Conservation (phyloP, 2,329 filamentous ascomycete genomes). For the Colletotrichum shisoi region DNA sequence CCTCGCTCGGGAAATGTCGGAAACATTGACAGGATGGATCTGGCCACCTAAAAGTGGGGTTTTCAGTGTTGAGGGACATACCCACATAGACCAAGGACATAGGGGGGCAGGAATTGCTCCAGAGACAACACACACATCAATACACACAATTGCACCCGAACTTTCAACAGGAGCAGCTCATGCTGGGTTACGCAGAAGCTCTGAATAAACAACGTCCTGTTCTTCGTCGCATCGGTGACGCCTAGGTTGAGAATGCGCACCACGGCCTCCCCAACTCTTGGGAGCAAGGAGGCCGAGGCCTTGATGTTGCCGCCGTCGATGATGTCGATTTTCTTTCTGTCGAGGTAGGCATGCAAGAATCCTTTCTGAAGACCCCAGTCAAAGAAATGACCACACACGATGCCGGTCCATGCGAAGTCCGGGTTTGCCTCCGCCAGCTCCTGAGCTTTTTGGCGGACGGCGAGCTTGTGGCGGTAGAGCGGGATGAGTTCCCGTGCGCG, state of each 20-base stretch:
- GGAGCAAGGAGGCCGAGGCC: constrained; percentile 50
- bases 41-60: too few species aligned
- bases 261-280: constrained; percentile 47
- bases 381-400: constrained; percentile 54
- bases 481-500: constrained; percentile 49
- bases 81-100: too few species aligned
- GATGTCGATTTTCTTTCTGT: constrained; percentile 46
- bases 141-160: too few species aligned
- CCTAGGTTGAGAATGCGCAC: constrained; percentile 45
- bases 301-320: constrained; percentile 47
- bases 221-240: constrained; percentile 44
- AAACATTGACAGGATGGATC: too few species aligned
- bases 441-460: constrained; percentile 47
- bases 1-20: too few species aligned
- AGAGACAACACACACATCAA: too few species aligned
- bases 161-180: constrained; percentile 48
- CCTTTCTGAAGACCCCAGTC: constrained; percentile 51
- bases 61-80: too few species aligned
- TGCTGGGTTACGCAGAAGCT: constrained; percentile 53
- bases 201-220: constrained; percentile 51
- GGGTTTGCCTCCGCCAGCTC: constrained; percentile 41
- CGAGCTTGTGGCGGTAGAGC: constrained; percentile 49
- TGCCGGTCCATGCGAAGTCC: constrained; percentile 50
- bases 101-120: too few species aligned
- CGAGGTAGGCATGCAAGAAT: constrained; percentile 50